Conservation (phyloP, 768 basidiomycete species). For the Leccinum subtestaceum region DNA sequence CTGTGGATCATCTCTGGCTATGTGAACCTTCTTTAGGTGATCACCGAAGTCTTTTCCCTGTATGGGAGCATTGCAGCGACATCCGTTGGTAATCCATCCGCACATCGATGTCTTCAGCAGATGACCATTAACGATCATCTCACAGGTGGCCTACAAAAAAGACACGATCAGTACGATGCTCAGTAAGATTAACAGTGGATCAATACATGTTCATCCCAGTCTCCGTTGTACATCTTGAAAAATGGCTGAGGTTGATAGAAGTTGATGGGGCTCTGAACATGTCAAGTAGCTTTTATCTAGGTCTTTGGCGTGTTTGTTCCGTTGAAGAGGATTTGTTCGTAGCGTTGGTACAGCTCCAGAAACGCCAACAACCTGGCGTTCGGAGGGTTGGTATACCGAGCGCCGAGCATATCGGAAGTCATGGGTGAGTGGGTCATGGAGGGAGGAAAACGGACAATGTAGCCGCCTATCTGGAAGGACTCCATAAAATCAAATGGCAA, state of each 20-base stretch:
- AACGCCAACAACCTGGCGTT: slow-evolving; percentile 10
- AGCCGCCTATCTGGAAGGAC: not conserved
- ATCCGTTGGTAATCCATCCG: slow-evolving; percentile 13
- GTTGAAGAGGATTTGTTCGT: not conserved
- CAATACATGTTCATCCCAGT: slow-evolving; percentile 16
- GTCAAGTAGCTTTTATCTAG: slow-evolving; percentile 6
- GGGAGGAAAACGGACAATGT: not conserved
- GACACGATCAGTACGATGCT: not conserved
- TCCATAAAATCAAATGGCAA: slow-evolving; percentile 5
- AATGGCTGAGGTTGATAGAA: not conserved
- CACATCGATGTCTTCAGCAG: slow-evolving; percentile 1
- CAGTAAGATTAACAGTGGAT: not conserved
- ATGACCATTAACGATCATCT: slow-evolving; percentile 6
- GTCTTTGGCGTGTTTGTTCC: not conserved
- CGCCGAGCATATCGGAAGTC: not conserved
- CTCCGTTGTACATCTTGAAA: slow-evolving; percentile 6
- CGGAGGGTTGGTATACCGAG: not conserved
- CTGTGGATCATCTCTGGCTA: not conserved
- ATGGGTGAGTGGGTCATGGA: not conserved
- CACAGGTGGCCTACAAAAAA: slow-evolving; percentile 6
- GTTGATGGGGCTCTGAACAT: not conserved
- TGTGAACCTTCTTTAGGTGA: slow-evolving; percentile 17
- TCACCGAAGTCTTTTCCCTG: slow-evolving; percentile 13
- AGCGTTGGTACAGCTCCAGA: slow-evolving; percentile 16
- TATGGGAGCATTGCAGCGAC: slow-evolving; percentile 4